phyloP scores from a whole-genome alignment of 2,329 filamentous ascomycete species.

The Stagonosporopsis chrysanthemi region DNA sequence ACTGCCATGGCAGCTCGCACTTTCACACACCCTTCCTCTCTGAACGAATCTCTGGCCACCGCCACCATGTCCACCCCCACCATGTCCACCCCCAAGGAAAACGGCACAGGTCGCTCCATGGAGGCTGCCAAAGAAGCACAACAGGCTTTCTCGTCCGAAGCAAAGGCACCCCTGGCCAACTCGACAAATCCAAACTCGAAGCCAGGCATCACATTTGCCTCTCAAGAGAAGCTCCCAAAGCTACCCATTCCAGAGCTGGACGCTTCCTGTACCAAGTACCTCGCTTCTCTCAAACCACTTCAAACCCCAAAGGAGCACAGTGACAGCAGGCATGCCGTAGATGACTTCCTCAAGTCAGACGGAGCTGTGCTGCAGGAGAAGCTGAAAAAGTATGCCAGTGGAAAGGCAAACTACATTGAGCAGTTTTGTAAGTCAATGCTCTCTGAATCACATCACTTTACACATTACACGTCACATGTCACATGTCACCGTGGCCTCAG shows the following conservation, averaged over 20 bases:
- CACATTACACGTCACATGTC: neutral
- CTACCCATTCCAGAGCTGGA: slow-evolving; percentile 92
- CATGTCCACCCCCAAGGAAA: slow-evolving; percentile 50
- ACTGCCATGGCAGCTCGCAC: slow-evolving; percentile 70
- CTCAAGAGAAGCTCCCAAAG: slow-evolving; percentile 87
- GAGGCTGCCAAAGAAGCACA: slow-evolving; percentile 63
- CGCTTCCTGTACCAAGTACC: slow-evolving; percentile 77
- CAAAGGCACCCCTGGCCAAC: slow-evolving; percentile 56
- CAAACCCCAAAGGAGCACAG: slow-evolving; percentile 82
- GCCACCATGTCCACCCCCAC: slow-evolving; percentile 48
- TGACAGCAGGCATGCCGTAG: slow-evolving; percentile 80
- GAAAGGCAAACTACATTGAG: slow-evolving; percentile 95
- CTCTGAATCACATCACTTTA: neutral
- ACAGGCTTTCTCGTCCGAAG: slow-evolving; percentile 57
- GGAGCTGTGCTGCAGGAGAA: slow-evolving; percentile 87
- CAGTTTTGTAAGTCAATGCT: slow-evolving; percentile 81
- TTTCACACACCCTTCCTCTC: slow-evolving; percentile 74
- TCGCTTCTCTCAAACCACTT: slow-evolving; percentile 79
- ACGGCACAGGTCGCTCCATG: slow-evolving; percentile 52
- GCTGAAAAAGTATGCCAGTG: slow-evolving; percentile 86
- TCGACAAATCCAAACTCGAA: slow-evolving; percentile 63
- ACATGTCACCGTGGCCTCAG: neutral
- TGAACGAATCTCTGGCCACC: slow-evolving; percentile 68
- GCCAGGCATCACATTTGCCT: slow-evolving; percentile 84
- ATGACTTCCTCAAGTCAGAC: slow-evolving; percentile 82